Base-by-base conservation (phyloP, 176 grass and related monocot genomes). In the Avena insularis region DNA sequence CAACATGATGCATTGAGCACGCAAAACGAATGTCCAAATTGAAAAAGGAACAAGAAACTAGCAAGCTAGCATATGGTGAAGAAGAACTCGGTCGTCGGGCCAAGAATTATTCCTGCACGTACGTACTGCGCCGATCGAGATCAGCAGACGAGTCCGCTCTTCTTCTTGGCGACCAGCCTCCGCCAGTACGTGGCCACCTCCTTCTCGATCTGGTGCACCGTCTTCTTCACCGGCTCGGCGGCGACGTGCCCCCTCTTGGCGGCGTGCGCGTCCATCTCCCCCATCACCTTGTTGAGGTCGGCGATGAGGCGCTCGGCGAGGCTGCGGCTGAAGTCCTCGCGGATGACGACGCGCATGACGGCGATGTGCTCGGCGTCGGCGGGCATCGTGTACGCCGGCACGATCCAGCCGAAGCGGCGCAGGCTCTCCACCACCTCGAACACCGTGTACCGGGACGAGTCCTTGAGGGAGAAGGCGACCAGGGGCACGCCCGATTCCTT, bases 331-430 rank as follows among this genome's bases (percentile, higher is more conserved):
- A 95, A 95, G 77, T 95, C 93, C 79, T 95, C 93, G 12, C 93
- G 91, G 87, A 95, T 85, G 54, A 93, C 93, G 0, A 95, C 89
- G 40, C 93, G 88, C 78, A 95, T 90, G 9, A 95, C 93, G 7
- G 91, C 87, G 21, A 95, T 59, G 83, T 89, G 90, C 79, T 95
- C 88, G 8, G 91, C 93, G 63, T 93, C 62, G 8, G 91, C 86
- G 9, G 93, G 93, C 91, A 95, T 95, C 49, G 93, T 95, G 91
- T 95, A 93, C 8, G 91, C 93, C 5, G 93, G 93, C 19, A 95
- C 87, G 81, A 95, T 95, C 93, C 93, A 95, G 54, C 93, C 91
- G 81, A 95, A 95, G 40, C 93, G 88, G 43, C 91, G 91, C 31
- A 95, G 84, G 81, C 79, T 93, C 85, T 95, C 91, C 50, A 89